Evolutionary conservation across 768 basidiomycete species (phyloP).

Genomic region (Crassisporium funariophilum): DNA sequence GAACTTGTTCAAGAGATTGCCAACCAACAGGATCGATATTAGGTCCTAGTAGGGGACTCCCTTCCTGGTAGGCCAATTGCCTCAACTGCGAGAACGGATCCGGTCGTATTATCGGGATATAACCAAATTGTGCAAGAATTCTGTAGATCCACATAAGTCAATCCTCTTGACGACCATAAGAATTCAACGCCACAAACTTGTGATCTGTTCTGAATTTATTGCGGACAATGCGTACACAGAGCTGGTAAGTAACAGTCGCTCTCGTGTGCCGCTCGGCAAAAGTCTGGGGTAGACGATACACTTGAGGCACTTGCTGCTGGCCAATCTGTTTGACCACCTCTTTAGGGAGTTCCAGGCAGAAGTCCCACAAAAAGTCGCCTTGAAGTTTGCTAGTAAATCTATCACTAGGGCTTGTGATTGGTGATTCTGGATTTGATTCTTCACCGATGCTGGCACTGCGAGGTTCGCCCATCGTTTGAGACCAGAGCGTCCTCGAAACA

Average conservation of each 20-base stretch:
- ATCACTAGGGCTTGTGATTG: not conserved
- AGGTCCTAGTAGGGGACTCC: conserved; percentile 36
- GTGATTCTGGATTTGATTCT: conserved; percentile 3
- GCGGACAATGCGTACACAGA: conserved; percentile 32
- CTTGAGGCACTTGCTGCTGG: conserved; percentile 18
- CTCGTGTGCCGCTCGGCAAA: conserved; percentile 40
- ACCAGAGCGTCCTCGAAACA: conserved; percentile 37
- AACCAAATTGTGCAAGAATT: conserved; percentile 31
- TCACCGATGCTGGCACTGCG: not conserved
- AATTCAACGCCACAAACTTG: conserved; percentile 24
- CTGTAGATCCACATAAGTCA: conserved; percentile 17
- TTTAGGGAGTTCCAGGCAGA: conserved; percentile 42
- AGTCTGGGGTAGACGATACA: conserved; percentile 38
- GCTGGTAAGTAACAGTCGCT: conserved; percentile 38
- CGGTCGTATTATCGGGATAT: conserved; percentile 36
- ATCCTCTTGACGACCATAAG: not conserved
- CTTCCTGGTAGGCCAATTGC: conserved; percentile 37
- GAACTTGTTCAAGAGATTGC: conserved; percentile 28
- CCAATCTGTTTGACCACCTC: conserved; percentile 27
- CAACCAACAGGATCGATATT: conserved; percentile 43
- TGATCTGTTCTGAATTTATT: conserved; percentile 33
- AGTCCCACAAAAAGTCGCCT: conserved; percentile 40
- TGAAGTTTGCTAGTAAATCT: conserved; percentile 30
- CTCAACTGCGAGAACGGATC: conserved; percentile 32
- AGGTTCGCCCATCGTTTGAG: conserved; percentile 32